Evolutionary conservation across 257 asterid genomes (phyloP), one percentile per base, ranked within the genome.

Genomic region (Buddleja alternifolia): DNA sequence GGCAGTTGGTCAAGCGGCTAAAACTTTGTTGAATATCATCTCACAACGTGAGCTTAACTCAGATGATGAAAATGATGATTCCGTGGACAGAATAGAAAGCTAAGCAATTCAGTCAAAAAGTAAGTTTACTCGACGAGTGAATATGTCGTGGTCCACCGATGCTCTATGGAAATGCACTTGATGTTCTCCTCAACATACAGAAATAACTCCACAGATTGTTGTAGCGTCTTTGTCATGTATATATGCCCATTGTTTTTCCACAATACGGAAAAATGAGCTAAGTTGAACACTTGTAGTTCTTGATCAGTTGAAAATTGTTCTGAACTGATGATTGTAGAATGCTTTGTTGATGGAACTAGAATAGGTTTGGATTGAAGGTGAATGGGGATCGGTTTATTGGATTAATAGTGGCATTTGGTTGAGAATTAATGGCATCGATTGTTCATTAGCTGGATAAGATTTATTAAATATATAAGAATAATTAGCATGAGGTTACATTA

Each of bases 1-100:
- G 62, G 97, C 80, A 68, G 92, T 93, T 25, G 85, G 94, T 52
- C 87, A 75, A 78, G 97, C 96, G 63, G 79, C 96, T 6, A 90
- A 77, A 84, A 74, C 66, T 62, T 62, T 92, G 29, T 51, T 93
- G 80, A 85, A 80, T 75, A 81, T 88, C 69, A 86, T 90, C 73
- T 87, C 95, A 15, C 69, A 91, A 65, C 82, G 84, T 12, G 93
- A 80, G 79, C 60, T 11, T 44, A 68, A 58, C 81, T 73, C 84
- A 12, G 81, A 24, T 15, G 82, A 40, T 34, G 90, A 83, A 61
- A 85, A 83, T 63, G 82, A 40, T 50, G 66, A 69, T 24, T 64
- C 80, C 12, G 32, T 36, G 29, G 81, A 82, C 63, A 72, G 81
- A 66, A 74, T 66, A 39, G 66, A 74, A 50, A 63, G 74, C 54